Base-by-base conservation (phyloP, 345 rosid genomes). In the Atalantia buxifolia region DNA sequence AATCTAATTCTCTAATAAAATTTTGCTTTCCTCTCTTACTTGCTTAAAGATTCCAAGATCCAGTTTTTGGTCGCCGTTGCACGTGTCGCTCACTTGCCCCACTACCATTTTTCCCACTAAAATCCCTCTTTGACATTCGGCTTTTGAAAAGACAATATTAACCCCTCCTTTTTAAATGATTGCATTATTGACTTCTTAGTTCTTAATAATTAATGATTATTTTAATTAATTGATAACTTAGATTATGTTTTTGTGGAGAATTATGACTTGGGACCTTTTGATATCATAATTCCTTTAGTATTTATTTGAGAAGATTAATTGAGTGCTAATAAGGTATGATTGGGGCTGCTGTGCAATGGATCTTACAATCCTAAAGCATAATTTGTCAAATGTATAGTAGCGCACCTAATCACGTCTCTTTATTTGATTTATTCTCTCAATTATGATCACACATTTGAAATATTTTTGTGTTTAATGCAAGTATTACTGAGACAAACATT, bases 21-120 rank as follows among this genome's bases (percentile, higher is more conserved):
- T 14, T 38, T 33, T 14, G n/a, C 33, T 14, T 71, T 13, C 5
- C 53, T 16, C 31, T 48, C 19, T 19, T 19, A 2, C 60, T 5
- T 57, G 66, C 66, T 25, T 19, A 61, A 74, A 74, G 69, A 74
- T 74, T 74, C 77, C 10, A 19, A 42, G 77, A 74, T 74, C 69
- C 77, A 40, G 69, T 62, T 27, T 27, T 9, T 1, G 55, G 59
- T 14, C 59, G 24, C 21, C 21, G 24, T 4, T 6, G 21, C 69
- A 62, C 57, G 77, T 40, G 77, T 35, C 68, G 9, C 2, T 27
- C 57, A 10, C 38, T 42, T 19, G 40, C 36, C 77, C 77, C 21
- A 24, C 24, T 1, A 25, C 27, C n/a, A 40, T 3, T 24, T 14
- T 22, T 25, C 24, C 59, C 36, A 60, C 19, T 40, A 62, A 19